A percentile compares a stretch with the other conserved stretches of the same genome.
phyloP scores from a whole-genome alignment of 495 filamentous ascomycete genomes.

The Lasiosphaeria ovina region DNA sequence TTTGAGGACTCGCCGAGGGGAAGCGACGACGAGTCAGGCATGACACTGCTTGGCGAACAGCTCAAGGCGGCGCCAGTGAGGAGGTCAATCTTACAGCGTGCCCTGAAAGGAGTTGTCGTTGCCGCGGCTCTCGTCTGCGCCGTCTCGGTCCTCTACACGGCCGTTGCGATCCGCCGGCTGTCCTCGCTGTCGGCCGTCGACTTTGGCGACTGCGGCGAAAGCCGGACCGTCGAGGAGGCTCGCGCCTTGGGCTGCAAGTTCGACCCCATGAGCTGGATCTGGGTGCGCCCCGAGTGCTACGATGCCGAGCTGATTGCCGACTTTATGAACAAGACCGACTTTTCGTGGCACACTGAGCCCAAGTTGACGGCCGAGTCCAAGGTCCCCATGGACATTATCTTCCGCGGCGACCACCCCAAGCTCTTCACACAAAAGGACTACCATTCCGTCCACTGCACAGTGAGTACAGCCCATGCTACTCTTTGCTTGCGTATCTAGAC shows the following conservation, averaged over 20 bases:
- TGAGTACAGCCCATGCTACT: neutral
- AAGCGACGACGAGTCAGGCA: slow-evolving; percentile 5
- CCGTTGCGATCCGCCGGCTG: neutral
- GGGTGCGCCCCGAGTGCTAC: slow-evolving; percentile 5
- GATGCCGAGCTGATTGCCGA: slow-evolving; percentile 1
- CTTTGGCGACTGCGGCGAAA: slow-evolving; percentile 4
- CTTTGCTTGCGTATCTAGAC: neutral
- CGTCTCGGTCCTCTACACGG: slow-evolving; percentile 2
- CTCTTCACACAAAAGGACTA: slow-evolving; percentile 7
- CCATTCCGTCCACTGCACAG: slow-evolving; percentile 6
- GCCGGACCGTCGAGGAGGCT: neutral
- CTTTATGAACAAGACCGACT: slow-evolving; percentile 6
- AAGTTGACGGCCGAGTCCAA: slow-evolving; percentile 1
- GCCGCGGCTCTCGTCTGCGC: slow-evolving; percentile 1
- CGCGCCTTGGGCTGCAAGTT: slow-evolving; percentile 4
- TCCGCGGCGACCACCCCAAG: slow-evolving; percentile 7
- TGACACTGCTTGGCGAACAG: slow-evolving; percentile 1
- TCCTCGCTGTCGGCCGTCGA: neutral
- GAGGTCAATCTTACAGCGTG: too few relatives aligned
- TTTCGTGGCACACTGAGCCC: slow-evolving; percentile 4
- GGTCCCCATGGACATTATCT: slow-evolving; percentile 3
- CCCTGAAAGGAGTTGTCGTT: neutral
- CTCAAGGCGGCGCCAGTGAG: neutral
- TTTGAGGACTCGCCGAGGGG: slow-evolving; percentile 1
- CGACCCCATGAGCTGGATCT: slow-evolving; percentile 7